Base-by-base conservation (phyloP, 805 yeast genomes). In the Ogataea populi-albae region DNA sequence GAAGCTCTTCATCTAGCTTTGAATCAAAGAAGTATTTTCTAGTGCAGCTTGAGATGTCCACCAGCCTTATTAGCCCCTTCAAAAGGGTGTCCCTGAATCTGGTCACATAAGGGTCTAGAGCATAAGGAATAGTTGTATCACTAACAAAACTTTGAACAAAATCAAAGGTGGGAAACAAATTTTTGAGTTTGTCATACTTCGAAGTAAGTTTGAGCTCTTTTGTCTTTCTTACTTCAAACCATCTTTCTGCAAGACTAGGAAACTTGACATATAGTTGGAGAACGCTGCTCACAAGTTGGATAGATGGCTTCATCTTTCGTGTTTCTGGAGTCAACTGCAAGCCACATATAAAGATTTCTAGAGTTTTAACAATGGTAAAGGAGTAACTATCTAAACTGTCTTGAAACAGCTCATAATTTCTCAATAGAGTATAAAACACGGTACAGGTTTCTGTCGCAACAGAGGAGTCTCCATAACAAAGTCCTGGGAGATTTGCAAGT, bases 161-260 rank as follows among this genome's bases (percentile, higher is more conserved):
- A 16, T 40, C 44, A 24, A 49, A 49, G 3, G 51, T 33, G 3
- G 54, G 54, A n/a, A 47, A 40, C 11, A 30, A 17, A 14, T 30
- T 34, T 26, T 21, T 23, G 11, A 29, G 34, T 3, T 16, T 17
- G 15, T 32, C 41, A 21, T 28, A 33, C 16, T 32, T 34, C 21
- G 34, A 12, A 5, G 25, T 30, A 11, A 40, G 17, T 7, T 35
- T 30, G 12, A 40, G 16, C 7, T 35, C 27, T 20, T 43, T 35
- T 20, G 23, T 20, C 9, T 16, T 36, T 24, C 43, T 34, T 4
- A 37, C 28, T 18, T 37, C 34, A 19, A 47, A 49, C 54, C 51
- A 49, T 15, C 27, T 34, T 23, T 49, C 50, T 11, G 37, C 46
- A 22, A 49, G 25, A 14, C 25, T 14, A 4, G 50, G 50, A 16